Evolutionary conservation across 768 basidiomycete species (phyloP).

Genomic region (Hirschioporus abietinus): DNA sequence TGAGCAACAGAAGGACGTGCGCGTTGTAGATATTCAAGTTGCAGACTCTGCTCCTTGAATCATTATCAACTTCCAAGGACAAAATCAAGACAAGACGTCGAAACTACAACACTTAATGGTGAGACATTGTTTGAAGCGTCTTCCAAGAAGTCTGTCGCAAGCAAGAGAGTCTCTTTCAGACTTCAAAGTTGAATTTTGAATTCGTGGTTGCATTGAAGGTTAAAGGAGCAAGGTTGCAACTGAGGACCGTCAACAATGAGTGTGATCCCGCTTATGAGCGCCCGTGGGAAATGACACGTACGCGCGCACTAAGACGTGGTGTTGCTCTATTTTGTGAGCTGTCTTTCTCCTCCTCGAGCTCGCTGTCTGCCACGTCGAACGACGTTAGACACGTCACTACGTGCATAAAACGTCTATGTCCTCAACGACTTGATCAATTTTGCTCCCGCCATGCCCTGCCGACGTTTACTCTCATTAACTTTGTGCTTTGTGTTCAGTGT

Average conservation of each 20-base stretch:
- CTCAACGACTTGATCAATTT: background rate
- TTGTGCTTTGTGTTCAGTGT: constrained; percentile 17
- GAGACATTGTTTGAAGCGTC: no score
- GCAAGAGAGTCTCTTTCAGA: no score
- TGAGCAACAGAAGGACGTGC: no score
- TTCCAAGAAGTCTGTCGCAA: no score
- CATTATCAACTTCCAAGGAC: no score
- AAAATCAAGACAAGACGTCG: no score
- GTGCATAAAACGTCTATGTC: background rate
- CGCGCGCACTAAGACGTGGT: background rate
- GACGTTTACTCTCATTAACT: background rate
- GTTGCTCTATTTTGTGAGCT: background rate
- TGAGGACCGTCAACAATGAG: no score
- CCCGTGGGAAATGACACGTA: background rate
- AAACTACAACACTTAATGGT: no score
- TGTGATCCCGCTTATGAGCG: background rate
- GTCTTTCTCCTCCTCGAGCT: background rate
- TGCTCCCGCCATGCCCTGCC: constrained; percentile 4
- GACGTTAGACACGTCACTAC: background rate
- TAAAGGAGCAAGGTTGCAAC: background rate
- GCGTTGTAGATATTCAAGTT: no score
- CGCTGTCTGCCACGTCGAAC: background rate
- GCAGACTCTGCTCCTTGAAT: no score
- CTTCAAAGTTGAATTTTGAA: no score
- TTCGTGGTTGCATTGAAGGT: no score